A percentile compares a stretch with the other conserved stretches of the same genome.
phyloP scores from a whole-genome alignment of 768 basidiomycete genomes.

The Brasilioporus rufonigricans region DNA sequence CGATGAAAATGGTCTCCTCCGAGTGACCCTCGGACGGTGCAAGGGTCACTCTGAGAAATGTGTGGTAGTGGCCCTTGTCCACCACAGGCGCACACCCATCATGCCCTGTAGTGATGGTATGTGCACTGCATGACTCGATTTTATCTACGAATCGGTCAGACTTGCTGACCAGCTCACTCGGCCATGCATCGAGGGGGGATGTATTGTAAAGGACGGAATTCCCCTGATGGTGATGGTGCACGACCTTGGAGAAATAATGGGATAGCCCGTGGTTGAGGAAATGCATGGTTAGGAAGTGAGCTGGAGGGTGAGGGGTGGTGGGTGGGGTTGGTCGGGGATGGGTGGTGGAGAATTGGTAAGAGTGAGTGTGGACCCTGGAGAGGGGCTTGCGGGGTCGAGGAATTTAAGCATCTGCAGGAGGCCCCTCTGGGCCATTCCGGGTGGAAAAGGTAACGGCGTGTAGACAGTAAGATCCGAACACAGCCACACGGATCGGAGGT shows the following conservation, averaged over 20 bases:
- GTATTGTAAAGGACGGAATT: conserved; percentile 2
- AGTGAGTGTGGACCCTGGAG: neutral
- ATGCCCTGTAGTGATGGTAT: neutral
- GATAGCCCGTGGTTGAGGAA: neutral
- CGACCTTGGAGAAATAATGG: conserved; percentile 10
- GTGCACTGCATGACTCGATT: conserved; percentile 7
- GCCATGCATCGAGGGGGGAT: conserved; percentile 11
- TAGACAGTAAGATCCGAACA: neutral
- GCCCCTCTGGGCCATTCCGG: neutral
- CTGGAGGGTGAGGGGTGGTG: neutral
- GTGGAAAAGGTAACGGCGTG: neutral
- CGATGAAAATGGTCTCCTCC: conserved; percentile 6
- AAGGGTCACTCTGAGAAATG: conserved; percentile 8
- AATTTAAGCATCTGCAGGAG: neutral
- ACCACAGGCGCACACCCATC: neutral
- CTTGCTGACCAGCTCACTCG: neutral
- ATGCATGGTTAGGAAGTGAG: neutral
- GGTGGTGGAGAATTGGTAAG: too few species aligned
- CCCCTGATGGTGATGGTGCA: conserved; percentile 8
- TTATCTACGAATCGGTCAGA: conserved; percentile 7
- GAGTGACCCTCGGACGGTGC: conserved; percentile 2
- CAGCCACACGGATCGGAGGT: neutral
- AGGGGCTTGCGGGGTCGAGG: neutral
- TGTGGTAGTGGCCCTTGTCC: conserved; percentile 8
- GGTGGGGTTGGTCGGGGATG: neutral